These are phyloP conservation scores for Fagopyrum homotropicum DNA, from an alignment of 148 eudicot species.

Conservation along the genomic window DNA sequence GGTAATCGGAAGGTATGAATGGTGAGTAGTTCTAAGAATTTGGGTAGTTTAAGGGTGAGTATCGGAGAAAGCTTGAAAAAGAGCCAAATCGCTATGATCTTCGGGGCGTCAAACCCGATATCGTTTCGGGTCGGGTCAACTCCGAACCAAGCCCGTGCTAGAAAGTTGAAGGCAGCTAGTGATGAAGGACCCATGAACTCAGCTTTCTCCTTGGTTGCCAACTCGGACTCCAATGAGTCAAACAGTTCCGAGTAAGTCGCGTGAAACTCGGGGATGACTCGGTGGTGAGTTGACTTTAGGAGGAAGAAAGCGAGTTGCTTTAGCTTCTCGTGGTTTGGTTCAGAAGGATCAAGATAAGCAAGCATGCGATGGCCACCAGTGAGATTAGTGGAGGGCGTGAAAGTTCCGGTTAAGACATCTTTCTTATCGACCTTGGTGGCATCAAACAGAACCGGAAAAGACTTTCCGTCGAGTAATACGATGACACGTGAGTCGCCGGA, in stretches of 20 bases:
- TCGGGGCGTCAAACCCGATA: constrained; percentile 30
- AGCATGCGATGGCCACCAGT: constrained; percentile 54
- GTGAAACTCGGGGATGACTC: constrained; percentile 26
- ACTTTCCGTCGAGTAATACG: too few relatives aligned
- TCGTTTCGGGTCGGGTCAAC: constrained; percentile 20
- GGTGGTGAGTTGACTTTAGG: constrained; percentile 18
- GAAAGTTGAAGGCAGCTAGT: constrained; percentile 39
- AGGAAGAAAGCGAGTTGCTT: constrained; percentile 29
- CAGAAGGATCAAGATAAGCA: constrained; percentile 58
- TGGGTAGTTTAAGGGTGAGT: constrained; percentile 32
- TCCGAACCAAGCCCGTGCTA: constrained; percentile 34
- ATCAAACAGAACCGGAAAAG: too few relatives aligned
- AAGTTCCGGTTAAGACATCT: constrained; percentile 57
- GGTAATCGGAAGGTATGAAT: constrained; percentile 43
- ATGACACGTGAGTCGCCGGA: too few relatives aligned
- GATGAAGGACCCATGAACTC: constrained; percentile 29
- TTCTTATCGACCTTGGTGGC: constrained; percentile 48
- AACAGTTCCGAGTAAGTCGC: constrained; percentile 22
- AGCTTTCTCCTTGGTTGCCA: constrained; percentile 19
- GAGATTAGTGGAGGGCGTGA: constrained; percentile 46
- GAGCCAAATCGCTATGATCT: constrained; percentile 34
- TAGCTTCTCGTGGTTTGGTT: constrained; percentile 39
- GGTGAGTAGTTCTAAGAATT: constrained; percentile 38
- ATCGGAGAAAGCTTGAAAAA: constrained; percentile 40
- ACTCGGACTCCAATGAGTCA: constrained; percentile 26